phyloP scores from a whole-genome alignment of 495 filamentous ascomycete species.

The Aspergillus nidulans region DNA sequence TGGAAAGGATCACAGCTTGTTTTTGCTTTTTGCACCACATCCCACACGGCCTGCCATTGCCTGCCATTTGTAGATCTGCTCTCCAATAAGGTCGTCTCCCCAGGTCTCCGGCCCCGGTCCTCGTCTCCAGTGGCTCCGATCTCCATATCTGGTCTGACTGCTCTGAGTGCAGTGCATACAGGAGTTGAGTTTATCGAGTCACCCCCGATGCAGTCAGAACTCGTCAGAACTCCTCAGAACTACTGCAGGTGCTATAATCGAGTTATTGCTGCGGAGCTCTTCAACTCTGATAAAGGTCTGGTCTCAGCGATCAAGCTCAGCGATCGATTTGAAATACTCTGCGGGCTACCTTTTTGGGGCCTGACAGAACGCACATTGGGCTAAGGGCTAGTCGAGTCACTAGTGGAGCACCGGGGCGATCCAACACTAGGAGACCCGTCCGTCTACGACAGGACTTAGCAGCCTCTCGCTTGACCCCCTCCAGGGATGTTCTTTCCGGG shows the following conservation, averaged over 20 bases:
- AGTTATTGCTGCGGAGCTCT: background rate
- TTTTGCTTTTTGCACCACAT: background rate
- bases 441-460: too few relatives aligned
- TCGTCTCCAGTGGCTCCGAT: background rate
- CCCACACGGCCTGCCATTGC: background rate
- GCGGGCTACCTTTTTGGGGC: background rate
- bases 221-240: too few relatives aligned
- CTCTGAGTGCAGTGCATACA: too few relatives aligned
- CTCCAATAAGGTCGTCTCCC: background rate
- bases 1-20: background rate
- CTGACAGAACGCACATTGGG: background rate
- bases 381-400: background rate
- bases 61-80: background rate
- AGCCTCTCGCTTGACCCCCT: conserved; percentile 5
- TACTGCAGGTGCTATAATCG: too few relatives aligned
- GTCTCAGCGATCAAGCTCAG: too few relatives aligned
- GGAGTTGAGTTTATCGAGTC: too few relatives aligned
- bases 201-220: too few relatives aligned
- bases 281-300: background rate
- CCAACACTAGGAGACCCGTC: too few relatives aligned
- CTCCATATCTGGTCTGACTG: too few relatives aligned
- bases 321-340: too few relatives aligned
- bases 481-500: conserved; percentile 6
- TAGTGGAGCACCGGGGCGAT: conserved; percentile 11
- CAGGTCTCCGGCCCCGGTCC: background rate